phyloP scores from a whole-genome alignment of 2,329 filamentous ascomycete species.

The Cylindrodendrum hubeiense region DNA sequence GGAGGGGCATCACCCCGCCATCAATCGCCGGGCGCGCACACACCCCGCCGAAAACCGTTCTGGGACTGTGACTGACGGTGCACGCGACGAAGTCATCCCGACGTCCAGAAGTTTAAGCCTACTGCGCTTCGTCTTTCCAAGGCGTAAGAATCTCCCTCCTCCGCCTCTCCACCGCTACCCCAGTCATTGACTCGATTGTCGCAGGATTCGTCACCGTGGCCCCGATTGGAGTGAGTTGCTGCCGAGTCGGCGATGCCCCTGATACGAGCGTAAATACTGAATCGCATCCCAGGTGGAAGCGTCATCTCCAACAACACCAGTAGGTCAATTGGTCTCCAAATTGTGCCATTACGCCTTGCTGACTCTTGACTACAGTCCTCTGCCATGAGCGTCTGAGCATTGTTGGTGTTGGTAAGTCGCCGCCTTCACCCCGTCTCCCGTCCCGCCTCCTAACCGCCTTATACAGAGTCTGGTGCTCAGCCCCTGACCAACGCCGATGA shows the following conservation, averaged over 20 bases:
- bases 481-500: slow-evolving; percentile 93
- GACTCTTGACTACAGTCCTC: slow-evolving; percentile 72
- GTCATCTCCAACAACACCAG: slow-evolving; percentile 91
- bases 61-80: slow-evolving; percentile 17
- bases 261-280: slow-evolving; percentile 44
- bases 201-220: slow-evolving; percentile 91
- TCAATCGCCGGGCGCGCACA: slow-evolving; percentile 10
- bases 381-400: slow-evolving; percentile 98
- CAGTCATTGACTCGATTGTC: slow-evolving; percentile 31
- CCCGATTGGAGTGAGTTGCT: slow-evolving; percentile 93
- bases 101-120: slow-evolving; percentile 97
- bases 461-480: slow-evolving; percentile 90
- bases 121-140: slow-evolving; percentile 94
- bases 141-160: slow-evolving; percentile 73
- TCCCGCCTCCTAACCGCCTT: slow-evolving; percentile 32
- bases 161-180: too few species aligned
- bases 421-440: slow-evolving; percentile 6
- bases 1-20: slow-evolving; percentile 32
- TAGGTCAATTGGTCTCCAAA: slow-evolving; percentile 59
- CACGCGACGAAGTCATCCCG: slow-evolving; percentile 75
- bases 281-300: slow-evolving; percentile 77
- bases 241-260: slow-evolving; percentile 5
- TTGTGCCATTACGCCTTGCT: slow-evolving; percentile 30
- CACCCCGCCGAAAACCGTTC: slow-evolving; percentile 47
- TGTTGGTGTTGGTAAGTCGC: slow-evolving; percentile 87